Evolutionary conservation across 2,329 filamentous ascomycete species (phyloP).

Genomic region (Sarocladium strictum): DNA sequence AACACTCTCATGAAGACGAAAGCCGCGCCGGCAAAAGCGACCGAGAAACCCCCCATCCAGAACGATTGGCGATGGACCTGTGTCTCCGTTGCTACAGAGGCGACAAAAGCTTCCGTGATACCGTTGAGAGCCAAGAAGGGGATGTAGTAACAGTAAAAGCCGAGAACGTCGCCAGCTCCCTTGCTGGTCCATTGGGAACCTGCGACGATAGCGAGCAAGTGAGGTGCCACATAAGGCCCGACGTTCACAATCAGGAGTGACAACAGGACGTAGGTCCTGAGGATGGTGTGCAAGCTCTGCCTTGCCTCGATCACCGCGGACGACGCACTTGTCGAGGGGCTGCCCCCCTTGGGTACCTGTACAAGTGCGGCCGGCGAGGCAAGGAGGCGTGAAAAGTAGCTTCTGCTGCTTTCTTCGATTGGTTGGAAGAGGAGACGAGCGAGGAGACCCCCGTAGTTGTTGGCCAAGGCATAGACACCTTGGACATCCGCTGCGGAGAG

Average conservation of each 20-base stretch:
- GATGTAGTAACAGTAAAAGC: slow-evolving; percentile 85
- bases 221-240: slow-evolving; percentile 69
- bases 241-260: slow-evolving; percentile 62
- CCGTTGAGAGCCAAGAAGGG: slow-evolving; percentile 90
- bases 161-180: slow-evolving; percentile 67
- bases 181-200: slow-evolving; percentile 70
- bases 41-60: slow-evolving; percentile 81
- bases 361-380: slow-evolving; percentile 14
- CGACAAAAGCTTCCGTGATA: slow-evolving; percentile 86
- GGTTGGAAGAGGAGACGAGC: slow-evolving; percentile 90
- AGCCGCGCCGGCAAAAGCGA: slow-evolving; percentile 67
- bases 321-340: slow-evolving; percentile 17
- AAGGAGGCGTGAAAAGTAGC: slow-evolving; percentile 80
- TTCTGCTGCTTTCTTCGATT: slow-evolving; percentile 87
- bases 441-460: slow-evolving; percentile 87
- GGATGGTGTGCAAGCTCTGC: slow-evolving; percentile 53
- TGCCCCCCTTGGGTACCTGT: slow-evolving; percentile 12
- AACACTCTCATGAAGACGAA: slow-evolving; percentile 68
- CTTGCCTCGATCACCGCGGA: slow-evolving; percentile 34
- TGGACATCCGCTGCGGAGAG: slow-evolving; percentile 75
- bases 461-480: slow-evolving; percentile 86
- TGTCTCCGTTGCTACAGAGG: slow-evolving; percentile 70
- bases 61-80: slow-evolving; percentile 72
- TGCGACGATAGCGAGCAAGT: slow-evolving; percentile 68
- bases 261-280: slow-evolving; percentile 70